Evolutionary conservation across 108 stramenopile genomes (phyloP).

Genomic region (Cylindrotheca fusiformis): DNA sequence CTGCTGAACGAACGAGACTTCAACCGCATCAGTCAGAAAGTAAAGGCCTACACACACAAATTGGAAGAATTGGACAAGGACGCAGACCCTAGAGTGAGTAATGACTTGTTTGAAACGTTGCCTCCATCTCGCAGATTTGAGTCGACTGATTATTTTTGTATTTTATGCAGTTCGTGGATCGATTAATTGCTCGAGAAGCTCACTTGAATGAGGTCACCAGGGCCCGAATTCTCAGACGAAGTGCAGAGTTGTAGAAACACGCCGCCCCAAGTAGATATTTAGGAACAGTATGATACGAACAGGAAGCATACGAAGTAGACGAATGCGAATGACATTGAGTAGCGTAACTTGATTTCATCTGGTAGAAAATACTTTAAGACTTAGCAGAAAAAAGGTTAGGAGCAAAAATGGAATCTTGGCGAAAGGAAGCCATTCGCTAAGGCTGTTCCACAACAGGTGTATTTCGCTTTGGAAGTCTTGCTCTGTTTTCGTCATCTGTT

Average conservation of each 20-base stretch:
- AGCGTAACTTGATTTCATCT: background rate
- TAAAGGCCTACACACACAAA: conserved; percentile 29
- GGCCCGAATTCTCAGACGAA: conserved; percentile 6
- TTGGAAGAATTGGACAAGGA: conserved; percentile 28
- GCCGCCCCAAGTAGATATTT: background rate
- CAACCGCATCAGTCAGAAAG: conserved; percentile 17
- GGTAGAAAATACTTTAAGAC: background rate
- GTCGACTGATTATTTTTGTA: too few relatives aligned
- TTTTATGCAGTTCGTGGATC: background rate
- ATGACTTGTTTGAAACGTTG: background rate
- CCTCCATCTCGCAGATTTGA: too few relatives aligned
- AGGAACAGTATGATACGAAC: background rate
- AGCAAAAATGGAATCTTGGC: too few relatives aligned
- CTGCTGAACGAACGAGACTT: conserved; percentile 12
- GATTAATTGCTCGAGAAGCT: conserved; percentile 20
- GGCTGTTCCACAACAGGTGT: background rate
- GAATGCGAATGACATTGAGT: background rate
- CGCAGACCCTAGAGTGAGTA: conserved; percentile 23
- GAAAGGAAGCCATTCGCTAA: background rate
- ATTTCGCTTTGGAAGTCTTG: conserved; percentile 11
- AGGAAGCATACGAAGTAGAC: background rate
- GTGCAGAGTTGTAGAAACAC: conserved; percentile 7
- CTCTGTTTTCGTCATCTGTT: conserved; percentile 43
- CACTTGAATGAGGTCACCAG: conserved; percentile 27
- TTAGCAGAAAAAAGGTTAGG: too few relatives aligned